phyloP scores from a whole-genome alignment of 1,284 basidiomycete species.

The Cutaneotrichosporon dermatis region DNA sequence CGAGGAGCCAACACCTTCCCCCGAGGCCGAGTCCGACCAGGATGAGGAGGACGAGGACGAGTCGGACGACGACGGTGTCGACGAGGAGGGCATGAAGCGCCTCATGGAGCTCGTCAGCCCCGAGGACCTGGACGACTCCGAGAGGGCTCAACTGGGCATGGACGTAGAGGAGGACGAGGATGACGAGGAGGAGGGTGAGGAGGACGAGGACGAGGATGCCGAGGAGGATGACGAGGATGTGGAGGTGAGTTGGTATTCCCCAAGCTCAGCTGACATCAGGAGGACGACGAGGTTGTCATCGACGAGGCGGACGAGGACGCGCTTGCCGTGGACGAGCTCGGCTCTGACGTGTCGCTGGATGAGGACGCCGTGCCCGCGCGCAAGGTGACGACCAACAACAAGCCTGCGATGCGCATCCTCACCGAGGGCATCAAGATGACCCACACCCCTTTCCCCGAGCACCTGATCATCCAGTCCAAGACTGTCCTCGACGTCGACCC shows the following conservation, averaged over 20 bases:
- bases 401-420: conserved; percentile 75
- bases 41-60: conserved; percentile 50
- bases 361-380: conserved; percentile 71
- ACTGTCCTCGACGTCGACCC: conserved; percentile 72
- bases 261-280: background rate
- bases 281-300: conserved; percentile 42
- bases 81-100: conserved; percentile 70
- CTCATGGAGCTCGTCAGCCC: conserved; percentile 63
- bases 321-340: conserved; percentile 66
- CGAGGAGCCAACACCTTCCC: conserved; percentile 14
- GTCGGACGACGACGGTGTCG: conserved; percentile 75
- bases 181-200: conserved; percentile 60
- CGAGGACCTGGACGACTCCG: conserved; percentile 41
- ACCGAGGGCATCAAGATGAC: conserved; percentile 73
- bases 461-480: conserved; percentile 68
- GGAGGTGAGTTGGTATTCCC: conserved; percentile 20
- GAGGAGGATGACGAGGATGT: conserved; percentile 55
- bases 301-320: conserved; percentile 51
- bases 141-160: conserved; percentile 28
- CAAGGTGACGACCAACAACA: conserved; percentile 78
- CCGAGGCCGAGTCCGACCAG: conserved; percentile 3
- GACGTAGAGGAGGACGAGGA: conserved; percentile 69
- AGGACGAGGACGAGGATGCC: conserved; percentile 56
- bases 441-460: conserved; percentile 78
- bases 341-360: conserved; percentile 59